Conservation (phyloP, 164 flowering plant species). For the Tinospora cordifolia region DNA sequence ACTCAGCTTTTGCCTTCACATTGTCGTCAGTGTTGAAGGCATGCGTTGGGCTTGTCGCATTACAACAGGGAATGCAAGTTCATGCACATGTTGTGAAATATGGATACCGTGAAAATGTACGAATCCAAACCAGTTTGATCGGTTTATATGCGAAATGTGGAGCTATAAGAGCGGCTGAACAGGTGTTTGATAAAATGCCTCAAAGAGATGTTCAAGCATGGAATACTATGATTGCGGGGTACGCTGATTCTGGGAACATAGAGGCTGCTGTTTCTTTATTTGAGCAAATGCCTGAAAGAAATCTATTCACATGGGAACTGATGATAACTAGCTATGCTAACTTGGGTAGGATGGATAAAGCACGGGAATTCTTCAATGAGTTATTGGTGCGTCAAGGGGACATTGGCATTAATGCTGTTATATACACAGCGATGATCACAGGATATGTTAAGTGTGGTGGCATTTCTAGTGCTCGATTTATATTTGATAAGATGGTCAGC, state of each 20-base stretch:
- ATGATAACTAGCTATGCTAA: conserved; percentile 20
- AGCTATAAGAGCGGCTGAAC: not conserved
- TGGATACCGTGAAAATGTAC: conserved; percentile 12
- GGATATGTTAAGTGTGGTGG: conserved; percentile 19
- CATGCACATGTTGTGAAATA: conserved; percentile 18
- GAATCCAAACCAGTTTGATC: conserved; percentile 16
- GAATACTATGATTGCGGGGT: conserved; percentile 20
- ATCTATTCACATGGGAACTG: conserved; percentile 14
- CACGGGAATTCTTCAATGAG: conserved; percentile 9
- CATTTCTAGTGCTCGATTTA: conserved; percentile 9
- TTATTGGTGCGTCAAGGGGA: conserved; percentile 1
- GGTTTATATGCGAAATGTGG: conserved; percentile 16
- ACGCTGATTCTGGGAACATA: conserved; percentile 13
- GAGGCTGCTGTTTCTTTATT: conserved; percentile 15
- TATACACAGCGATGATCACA: conserved; percentile 20
- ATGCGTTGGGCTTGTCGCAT: conserved; percentile 5
- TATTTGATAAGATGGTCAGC: conserved; percentile 16
- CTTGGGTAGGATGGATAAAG: conserved; percentile 15
- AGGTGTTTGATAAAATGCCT: conserved; percentile 13
- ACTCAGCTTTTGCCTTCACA: conserved; percentile 12
- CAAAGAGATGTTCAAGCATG: conserved; percentile 18
- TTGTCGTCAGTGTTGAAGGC: conserved; percentile 21
- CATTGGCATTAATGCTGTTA: conserved; percentile 5
- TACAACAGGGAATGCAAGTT: conserved; percentile 12
- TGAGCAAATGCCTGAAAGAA: conserved; percentile 16